These are phyloP conservation scores for Hansenula anomala DNA, from an alignment of 1,139 yeast species.

Conservation along the genomic window DNA sequence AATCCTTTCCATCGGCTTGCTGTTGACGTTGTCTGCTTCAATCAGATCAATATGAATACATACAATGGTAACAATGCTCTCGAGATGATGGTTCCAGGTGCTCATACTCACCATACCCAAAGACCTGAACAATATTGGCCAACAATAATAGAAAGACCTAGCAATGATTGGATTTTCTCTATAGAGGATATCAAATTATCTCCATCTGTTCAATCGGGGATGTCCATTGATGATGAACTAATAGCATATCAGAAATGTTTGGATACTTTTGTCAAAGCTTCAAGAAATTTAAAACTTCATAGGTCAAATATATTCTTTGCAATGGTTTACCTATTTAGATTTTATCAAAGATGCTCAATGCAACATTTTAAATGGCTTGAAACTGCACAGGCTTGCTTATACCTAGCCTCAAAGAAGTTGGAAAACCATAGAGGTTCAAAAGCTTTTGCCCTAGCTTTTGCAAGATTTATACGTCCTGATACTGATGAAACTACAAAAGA, in stretches of 20 bases:
- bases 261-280: background rate
- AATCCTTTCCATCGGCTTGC: no score
- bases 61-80: no score
- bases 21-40: no score
- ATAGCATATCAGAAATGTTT: background rate
- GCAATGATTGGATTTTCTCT: background rate
- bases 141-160: no score
- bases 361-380: background rate
- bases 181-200: background rate
- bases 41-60: no score
- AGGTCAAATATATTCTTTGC: slow-evolving; percentile 9
- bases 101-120: no score
- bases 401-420: slow-evolving; percentile 15
- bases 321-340: slow-evolving; percentile 14
- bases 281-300: background rate
- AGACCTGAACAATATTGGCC: no score
- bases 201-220: slow-evolving; percentile 7
- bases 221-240: slow-evolving; percentile 3
- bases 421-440: slow-evolving; percentile 13
- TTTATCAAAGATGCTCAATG: slow-evolving; percentile 13
- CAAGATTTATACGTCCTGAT: background rate
- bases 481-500: background rate
- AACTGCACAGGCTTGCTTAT: slow-evolving; percentile 6
- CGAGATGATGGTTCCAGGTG: no score
- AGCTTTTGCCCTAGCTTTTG: slow-evolving; percentile 4